Percentiles rank a stretch among this genome's conserved stretches.
phyloP scores from a whole-genome alignment of 2,329 filamentous ascomycete genomes.

The Colletotrichum tropicicola region DNA sequence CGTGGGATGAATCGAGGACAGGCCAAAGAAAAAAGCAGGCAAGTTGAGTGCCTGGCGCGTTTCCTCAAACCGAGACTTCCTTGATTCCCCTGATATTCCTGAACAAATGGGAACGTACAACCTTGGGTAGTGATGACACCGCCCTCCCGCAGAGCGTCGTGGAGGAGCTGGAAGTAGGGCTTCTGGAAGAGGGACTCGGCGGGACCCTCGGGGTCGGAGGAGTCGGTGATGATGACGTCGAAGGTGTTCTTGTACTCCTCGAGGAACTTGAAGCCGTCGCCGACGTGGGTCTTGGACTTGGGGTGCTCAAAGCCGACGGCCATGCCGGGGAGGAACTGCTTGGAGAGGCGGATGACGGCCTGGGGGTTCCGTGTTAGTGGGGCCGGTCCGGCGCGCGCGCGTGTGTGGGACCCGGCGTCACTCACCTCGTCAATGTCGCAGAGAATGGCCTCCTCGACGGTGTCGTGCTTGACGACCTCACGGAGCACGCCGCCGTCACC shows the following conservation, averaged over 20 bases:
- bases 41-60: slow-evolving; percentile 32
- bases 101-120: slow-evolving; percentile 88
- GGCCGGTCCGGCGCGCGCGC: background rate
- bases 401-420: slow-evolving; percentile 31
- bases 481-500: slow-evolving; percentile 97
- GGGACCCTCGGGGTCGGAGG: slow-evolving; percentile 95
- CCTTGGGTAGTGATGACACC: slow-evolving; percentile 99
- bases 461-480: slow-evolving; percentile 99
- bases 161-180: slow-evolving; percentile 95
- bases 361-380: slow-evolving; percentile 38
- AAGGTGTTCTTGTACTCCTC: slow-evolving; percentile 96
- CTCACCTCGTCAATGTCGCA: slow-evolving; percentile 96
- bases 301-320: slow-evolving; percentile 92
- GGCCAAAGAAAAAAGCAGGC: slow-evolving; percentile 39
- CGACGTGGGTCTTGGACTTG: slow-evolving; percentile 91
- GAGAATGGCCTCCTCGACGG: slow-evolving; percentile 93
- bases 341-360: slow-evolving; percentile 97
- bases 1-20: slow-evolving; percentile 24
- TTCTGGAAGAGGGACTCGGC: slow-evolving; percentile 98
- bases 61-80: slow-evolving; percentile 24
- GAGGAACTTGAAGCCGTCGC: slow-evolving; percentile 99
- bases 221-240: slow-evolving; percentile 99
- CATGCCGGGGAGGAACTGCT: slow-evolving; percentile 97
- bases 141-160: slow-evolving; percentile 89
- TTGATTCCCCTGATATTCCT: slow-evolving; percentile 20